Evolutionary conservation across 371 early-diverging fungal species (phyloP).

Genomic region (Mucor saturninus): DNA sequence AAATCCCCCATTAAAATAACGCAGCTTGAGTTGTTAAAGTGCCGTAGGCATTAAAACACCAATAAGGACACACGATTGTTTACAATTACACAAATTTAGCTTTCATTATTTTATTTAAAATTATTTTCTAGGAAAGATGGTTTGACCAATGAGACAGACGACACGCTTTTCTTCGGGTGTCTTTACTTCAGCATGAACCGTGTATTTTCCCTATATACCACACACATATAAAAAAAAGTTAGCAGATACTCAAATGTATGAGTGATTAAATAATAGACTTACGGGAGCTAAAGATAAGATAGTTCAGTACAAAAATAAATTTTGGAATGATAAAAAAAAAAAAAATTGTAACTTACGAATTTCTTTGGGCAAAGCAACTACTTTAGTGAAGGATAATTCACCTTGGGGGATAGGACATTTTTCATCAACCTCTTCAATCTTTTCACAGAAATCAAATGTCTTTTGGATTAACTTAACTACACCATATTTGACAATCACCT

Average conservation of each 20-base stretch:
- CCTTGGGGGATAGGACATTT: constrained; percentile 62
- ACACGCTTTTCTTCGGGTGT: constrained; percentile 35
- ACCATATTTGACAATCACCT: constrained; percentile 57
- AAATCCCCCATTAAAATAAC: too few relatives aligned
- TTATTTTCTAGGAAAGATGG: constrained; percentile 30
- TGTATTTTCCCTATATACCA: constrained; percentile 37
- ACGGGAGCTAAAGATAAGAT: constrained; percentile 28
- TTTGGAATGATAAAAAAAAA: background rate
- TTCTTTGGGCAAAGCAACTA: constrained; percentile 60
- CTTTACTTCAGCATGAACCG: constrained; percentile 37
- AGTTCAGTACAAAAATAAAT: background rate
- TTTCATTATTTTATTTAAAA: background rate
- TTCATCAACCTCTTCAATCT: constrained; percentile 54
- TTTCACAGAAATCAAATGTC: constrained; percentile 58
- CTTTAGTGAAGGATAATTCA: constrained; percentile 41
- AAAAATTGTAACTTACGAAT: constrained; percentile 47
- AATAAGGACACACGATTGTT: background rate
- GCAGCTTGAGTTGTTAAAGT: too few relatives aligned
- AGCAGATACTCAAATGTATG: background rate
- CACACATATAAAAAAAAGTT: background rate
- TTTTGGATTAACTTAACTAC: constrained; percentile 43
- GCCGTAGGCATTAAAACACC: too few relatives aligned
- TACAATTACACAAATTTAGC: background rate
- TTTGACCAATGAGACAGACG: constrained; percentile 36
- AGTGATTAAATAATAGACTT: constrained; percentile 7